Evolutionary conservation across 371 early-diverging fungal species (phyloP), one percentile per base, ranked within the genome.

Genomic region (Mortierella sp.): DNA sequence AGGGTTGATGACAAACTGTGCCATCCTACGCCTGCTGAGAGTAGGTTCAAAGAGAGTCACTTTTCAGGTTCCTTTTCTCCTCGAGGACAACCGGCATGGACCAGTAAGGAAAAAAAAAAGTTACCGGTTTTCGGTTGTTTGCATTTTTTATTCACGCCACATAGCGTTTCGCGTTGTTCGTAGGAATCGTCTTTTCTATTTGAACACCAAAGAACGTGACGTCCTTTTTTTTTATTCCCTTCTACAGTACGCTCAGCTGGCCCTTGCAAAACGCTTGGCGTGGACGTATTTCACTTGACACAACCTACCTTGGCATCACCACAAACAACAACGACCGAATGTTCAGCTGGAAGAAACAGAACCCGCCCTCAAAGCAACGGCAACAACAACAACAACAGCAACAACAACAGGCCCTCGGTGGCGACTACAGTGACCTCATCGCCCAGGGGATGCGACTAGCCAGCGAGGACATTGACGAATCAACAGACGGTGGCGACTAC

Each of bases 331-430:
- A 3, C 4, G 24, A 55, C 19, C 34, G 24, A 69, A 82, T 83
- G 84, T 83, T 83, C 48, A 75, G 76, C 50, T 83, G 84, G 84
- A 83, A 83, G 64, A 83, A 83, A 63, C 79, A 83, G 68, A 81
- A 81, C 68, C 82, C 82, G 13, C 84, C 84, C 6, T 83, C 84
- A 34, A 65, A 73, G 26, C 73, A 67, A 8, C 64, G 63, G 47
- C 77, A 73, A 50, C 73, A n/a, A n/a, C n/a, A n/a, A n/a, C 77
- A 73, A 50, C 73, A n/a, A n/a, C n/a, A 58, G 47, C 71, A 50
- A 16, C 71, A 37, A 66, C 74, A 58, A 8, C 73, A 65, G 48
- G 10, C 44, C 16, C 39, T 2, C 29, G 53, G 65, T n/a, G 53
- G 45, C 4, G 79, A 83, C 47, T 83, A 83, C 48, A 69, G 66